Evolutionary conservation across 441 rosid species (phyloP).

Genomic region (Jatropha multifida): DNA sequence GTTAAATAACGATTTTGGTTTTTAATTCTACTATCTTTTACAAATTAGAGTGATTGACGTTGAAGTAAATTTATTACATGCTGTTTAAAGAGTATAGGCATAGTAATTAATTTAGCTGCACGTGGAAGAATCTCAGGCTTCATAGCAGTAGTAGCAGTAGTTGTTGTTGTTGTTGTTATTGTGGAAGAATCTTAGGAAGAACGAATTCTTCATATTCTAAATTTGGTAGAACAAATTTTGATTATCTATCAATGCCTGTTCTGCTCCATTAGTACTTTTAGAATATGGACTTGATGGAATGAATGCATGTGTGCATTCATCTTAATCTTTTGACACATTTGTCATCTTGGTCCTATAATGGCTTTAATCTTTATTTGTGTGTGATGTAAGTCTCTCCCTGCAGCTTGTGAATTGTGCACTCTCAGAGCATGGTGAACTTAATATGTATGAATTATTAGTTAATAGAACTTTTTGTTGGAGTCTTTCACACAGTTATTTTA

Average conservation of each 20-base stretch:
- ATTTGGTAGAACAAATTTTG: not conserved
- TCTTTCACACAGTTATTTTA: not conserved
- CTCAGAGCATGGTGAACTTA: not conserved
- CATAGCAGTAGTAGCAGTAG: too few species aligned
- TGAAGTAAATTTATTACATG: not conserved
- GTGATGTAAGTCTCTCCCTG: not conserved
- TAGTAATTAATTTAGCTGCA: not conserved
- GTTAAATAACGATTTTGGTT: conserved; percentile 20
- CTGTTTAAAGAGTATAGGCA: not conserved
- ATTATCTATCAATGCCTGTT: not conserved
- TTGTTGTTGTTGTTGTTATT: too few species aligned
- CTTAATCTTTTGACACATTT: not conserved
- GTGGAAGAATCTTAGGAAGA: too few species aligned
- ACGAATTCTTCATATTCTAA: not conserved
- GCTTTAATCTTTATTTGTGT: conserved; percentile 1
- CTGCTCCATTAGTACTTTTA: not conserved
- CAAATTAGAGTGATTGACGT: not conserved
- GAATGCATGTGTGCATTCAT: not conserved
- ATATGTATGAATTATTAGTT: not conserved
- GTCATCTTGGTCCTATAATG: not conserved
- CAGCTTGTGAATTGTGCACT: not conserved
- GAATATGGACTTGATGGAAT: not conserved
- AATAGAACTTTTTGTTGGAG: not conserved
- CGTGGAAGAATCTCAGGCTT: not conserved
- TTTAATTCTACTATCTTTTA: conserved; percentile 1